Evolutionary conservation across 176 grass and related monocot species (phyloP), one percentile per base, ranked within the genome.

Genomic region (Oropetium thomaeum): DNA sequence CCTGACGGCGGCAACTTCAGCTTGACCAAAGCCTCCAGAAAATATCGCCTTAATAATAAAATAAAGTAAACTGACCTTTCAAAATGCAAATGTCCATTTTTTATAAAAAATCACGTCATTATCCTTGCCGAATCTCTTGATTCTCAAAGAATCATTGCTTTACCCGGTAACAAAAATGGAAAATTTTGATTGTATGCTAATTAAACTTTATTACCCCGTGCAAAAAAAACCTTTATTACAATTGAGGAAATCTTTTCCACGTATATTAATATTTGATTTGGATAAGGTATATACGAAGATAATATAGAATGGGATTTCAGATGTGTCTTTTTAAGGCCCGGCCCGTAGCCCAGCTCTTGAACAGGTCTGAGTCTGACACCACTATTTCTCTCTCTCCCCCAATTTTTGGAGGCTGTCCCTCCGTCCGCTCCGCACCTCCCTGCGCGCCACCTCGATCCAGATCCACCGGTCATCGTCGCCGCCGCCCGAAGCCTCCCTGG

Each of bases 271-370:
- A n/a, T n/a, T 60, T 33, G 5, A 33, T 61, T 61, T 19, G 2
- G 28, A 61, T 61, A 61, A 33, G 58, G 19, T 58, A 3, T 2
- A 54, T 23, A 20, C 47, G n/a, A n/a, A n/a, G n/a, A n/a, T n/a
- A n/a, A 19, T 30, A 59, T 32, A 8, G 0, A 33, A 1, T 20
- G 0, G 19, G 19, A 6, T 27, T 54, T 38, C 23, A 4, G 15
- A 30, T 29, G 28, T 38, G 73, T 62, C 40, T 48, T 62, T 63
- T 76, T 76, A 64, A 76, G 74, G 74, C 42, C 74, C 59, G 20
- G 40, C 74, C 29, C 42, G 41, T 45, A 26, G 42, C 40, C 73
- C 74, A 63, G 31, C 5, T 5, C 41, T 63, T 48, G 19, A 63
- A 47, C 58, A 22, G 20, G 17, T 31, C 32, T 20, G 10, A 30